Evolutionary conservation across 345 rosid genomes (phyloP).

Genomic region (Sapria himalayana): DNA sequence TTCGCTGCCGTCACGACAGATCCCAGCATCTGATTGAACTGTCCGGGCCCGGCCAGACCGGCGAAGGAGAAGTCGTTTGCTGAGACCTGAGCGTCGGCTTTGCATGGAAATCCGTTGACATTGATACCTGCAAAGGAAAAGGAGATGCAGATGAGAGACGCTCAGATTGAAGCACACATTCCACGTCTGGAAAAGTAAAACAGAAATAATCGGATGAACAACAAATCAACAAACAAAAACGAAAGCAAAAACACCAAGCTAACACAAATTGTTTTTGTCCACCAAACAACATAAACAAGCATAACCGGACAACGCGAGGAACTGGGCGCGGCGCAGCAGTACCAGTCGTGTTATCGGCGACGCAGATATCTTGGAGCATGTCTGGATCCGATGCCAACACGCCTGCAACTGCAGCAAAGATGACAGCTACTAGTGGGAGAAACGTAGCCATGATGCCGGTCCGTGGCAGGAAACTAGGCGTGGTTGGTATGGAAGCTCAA

Average conservation of each 20-base stretch:
- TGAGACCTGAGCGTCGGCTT: conserved; percentile 23
- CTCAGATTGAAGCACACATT: no score
- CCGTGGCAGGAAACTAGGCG: no score
- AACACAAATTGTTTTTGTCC: no score
- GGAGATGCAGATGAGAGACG: no score
- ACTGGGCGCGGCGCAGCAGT: background rate
- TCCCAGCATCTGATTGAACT: conserved; percentile 25
- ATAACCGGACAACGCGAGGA: background rate
- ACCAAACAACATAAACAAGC: no score
- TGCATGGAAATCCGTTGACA: conserved; percentile 44
- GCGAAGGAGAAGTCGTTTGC: conserved; percentile 35
- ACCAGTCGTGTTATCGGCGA: conserved; percentile 24
- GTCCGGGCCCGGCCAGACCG: conserved; percentile 31
- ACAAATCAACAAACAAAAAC: no score
- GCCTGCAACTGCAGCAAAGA: conserved; percentile 9
- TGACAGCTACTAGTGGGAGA: no score
- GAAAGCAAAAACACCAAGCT: no score
- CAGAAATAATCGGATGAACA: no score
- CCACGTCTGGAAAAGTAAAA: no score
- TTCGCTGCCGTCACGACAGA: conserved; percentile 30
- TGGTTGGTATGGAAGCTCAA: no score
- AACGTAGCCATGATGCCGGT: no score
- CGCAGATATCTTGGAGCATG: conserved; percentile 51
- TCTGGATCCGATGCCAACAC: conserved; percentile 33
- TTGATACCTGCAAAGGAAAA: conserved; percentile 17